Base-by-base conservation (phyloP, 768 basidiomycete species). In the Strobilomyces dryophilus region DNA sequence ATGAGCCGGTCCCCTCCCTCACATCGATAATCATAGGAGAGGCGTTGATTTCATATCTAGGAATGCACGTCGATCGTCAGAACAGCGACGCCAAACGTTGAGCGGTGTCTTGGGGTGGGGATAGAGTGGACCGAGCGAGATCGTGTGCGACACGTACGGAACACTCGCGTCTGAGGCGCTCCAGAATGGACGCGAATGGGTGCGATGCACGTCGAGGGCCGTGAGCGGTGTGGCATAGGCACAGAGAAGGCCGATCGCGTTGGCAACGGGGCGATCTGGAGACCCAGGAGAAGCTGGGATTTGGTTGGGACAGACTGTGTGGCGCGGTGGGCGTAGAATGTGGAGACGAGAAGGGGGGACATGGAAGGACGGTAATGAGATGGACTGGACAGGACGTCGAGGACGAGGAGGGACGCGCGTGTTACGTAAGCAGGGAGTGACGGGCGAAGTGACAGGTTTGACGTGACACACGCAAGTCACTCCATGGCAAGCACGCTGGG, bases 21-120 rank as follows among this genome's bases (percentile, higher is more conserved):
- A 14, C 35, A 66, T 59, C 61, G 66, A 66, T 61, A 54, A 62
- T 59, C 56, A 53, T 62, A 61, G 59, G 64, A n/a, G n/a, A n/a
- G 47, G 61, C 11, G 37, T 39, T 51, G 55, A 65, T 63, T 66
- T 66, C 65, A 66, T 67, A 67, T 66, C 61, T 47, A 40, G 55
- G 26, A 18, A 55, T 53, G 58, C 58, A 64, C 50, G 49, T 59
- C 55, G 47, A 54, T 45, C 2, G 29, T n/a, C 53, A 65, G 53
- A n/a, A 59, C 18, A 43, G 53, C 32, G 51, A 39, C 8, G 17
- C 31, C 52, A 20, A 54, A 51, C n/a, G 47, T 49, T 41, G 14
- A 52, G 53, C 44, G 59, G 51, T 32, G 52, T 39, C 39, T 55
- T 53, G n/a, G 21, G 29, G 44, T 55, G 64, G 64, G 3, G 58